Percentiles rank a stretch among this genome's conserved stretches.
phyloP scores from a whole-genome alignment of 345 rosid genomes.

The Dipteronia sinensis region DNA sequence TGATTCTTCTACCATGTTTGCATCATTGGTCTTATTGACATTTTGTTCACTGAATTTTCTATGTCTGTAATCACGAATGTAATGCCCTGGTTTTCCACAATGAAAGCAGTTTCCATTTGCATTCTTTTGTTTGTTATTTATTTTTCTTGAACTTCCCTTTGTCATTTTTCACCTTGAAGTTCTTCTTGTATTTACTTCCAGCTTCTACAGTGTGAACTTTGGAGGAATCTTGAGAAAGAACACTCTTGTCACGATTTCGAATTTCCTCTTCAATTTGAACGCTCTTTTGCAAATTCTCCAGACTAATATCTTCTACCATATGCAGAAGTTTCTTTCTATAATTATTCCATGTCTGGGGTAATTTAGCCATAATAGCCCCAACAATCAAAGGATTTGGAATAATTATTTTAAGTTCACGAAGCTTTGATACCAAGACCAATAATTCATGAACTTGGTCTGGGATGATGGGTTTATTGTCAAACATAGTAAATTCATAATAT shows the following conservation, averaged over 20 bases:
- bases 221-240: background rate
- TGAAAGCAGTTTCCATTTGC: background rate
- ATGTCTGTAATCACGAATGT: background rate
- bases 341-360: background rate
- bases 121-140: too few species aligned
- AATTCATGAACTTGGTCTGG: constrained; percentile 10
- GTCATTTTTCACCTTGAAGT: background rate
- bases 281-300: background rate
- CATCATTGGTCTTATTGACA: background rate
- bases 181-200: background rate
- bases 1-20: background rate
- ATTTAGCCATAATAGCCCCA: background rate
- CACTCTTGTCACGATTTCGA: background rate
- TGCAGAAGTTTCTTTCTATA: background rate
- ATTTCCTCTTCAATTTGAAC: background rate
- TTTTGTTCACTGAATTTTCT: background rate
- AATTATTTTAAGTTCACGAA: background rate
- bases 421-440: background rate
- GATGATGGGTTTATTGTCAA: background rate
- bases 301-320: background rate
- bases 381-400: background rate
- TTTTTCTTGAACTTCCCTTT: background rate
- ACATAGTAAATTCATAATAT: too few species aligned
- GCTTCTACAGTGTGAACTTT: background rate
- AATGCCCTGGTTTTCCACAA: background rate